A percentile compares a stretch with the other conserved stretches of the same genome.
Conservation (phyloP, 164 flowering plant genomes). For the Cinnamomum chago region DNA sequence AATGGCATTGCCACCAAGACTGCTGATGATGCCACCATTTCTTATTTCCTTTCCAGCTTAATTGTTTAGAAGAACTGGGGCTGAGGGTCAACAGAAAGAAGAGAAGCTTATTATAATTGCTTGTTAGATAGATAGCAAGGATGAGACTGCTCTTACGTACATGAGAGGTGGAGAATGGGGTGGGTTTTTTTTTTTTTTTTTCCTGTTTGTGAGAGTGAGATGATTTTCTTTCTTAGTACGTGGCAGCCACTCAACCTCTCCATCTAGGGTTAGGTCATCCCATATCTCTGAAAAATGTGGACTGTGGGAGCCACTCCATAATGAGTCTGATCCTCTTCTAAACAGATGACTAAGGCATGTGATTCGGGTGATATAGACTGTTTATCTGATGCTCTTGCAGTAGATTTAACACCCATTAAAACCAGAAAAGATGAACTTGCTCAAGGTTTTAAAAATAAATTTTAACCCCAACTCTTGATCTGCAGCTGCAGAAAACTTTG, state of each 20-base stretch:
- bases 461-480: not conserved
- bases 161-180: conserved; percentile 20
- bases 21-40: conserved; percentile 64
- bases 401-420: not conserved
- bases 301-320: not conserved
- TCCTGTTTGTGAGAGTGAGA: no score
- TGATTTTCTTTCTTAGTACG: conserved; percentile 8
- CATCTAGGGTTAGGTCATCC: conserved; percentile 30
- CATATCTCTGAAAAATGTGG: not conserved
- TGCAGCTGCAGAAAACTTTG: not conserved
- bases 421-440: not conserved
- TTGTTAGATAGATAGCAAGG: not conserved
- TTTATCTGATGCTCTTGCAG: not conserved
- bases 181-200: not conserved
- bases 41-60: not conserved
- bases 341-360: no score
- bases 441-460: not conserved
- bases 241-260: conserved; percentile 21
- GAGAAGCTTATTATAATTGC: not conserved
- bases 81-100: not conserved
- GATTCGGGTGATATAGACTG: no score
- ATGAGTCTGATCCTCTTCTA: not conserved
- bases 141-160: not conserved
- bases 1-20: conserved; percentile 52
- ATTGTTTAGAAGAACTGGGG: not conserved